Conservation (phyloP, 192 early-diverging fungal species). For the Pilobolus umbonatus region DNA sequence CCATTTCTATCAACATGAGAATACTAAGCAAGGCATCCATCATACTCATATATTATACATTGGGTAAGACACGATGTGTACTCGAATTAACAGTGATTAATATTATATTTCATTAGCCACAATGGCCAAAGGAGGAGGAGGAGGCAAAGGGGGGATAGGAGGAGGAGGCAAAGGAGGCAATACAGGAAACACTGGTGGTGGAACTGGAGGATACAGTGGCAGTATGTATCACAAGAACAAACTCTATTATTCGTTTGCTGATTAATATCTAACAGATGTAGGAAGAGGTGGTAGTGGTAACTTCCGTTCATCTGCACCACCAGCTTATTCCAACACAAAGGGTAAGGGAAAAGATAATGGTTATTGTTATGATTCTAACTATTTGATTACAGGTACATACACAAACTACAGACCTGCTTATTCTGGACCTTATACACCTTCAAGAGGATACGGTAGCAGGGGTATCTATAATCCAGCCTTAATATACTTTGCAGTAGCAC, state of each 20-base stretch:
- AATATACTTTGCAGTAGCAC: constrained; percentile 23
- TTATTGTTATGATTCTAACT: not conserved
- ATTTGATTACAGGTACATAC: constrained; percentile 10
- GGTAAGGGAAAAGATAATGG: too few relatives aligned
- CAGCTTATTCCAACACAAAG: constrained; percentile 10
- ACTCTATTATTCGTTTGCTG: too few relatives aligned
- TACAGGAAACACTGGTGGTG: not conserved
- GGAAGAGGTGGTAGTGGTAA: too few relatives aligned
- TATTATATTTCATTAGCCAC: not conserved
- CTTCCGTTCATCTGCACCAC: not conserved
- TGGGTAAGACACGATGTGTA: constrained; percentile 3
- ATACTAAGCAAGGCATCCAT: not conserved
- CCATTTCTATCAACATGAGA: too few relatives aligned
- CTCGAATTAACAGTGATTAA: not conserved
- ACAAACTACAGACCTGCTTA: constrained; percentile 27
- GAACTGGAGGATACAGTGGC: not conserved
- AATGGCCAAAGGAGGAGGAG: constrained; percentile 26
- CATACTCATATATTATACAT: constrained; percentile 7
- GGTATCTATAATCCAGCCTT: constrained; percentile 31
- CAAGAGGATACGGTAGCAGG: constrained; percentile 21
- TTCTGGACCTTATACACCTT: constrained; percentile 19
- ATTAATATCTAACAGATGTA: too few relatives aligned
- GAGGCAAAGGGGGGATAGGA: constrained; percentile 14
- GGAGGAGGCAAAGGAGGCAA: constrained; percentile 4
- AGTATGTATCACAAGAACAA: too few relatives aligned